A percentile compares a stretch with the other conserved stretches of the same genome.
These are phyloP conservation scores for Pichia sp. DNA, from an alignment of 1,139 yeast species.

Conservation along the genomic window DNA sequence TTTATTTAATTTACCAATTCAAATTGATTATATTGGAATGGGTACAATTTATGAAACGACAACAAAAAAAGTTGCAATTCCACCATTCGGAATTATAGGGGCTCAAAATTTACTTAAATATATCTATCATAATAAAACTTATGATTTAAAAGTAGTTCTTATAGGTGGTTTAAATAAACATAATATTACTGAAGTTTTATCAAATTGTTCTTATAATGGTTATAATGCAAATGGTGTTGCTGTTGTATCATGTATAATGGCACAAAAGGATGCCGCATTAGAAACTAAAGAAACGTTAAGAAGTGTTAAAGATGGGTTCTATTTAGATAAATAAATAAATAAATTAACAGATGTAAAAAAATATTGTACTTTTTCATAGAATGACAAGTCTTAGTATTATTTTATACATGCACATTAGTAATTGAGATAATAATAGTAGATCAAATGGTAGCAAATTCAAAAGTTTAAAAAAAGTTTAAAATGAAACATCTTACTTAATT, in stretches of 20 bases:
- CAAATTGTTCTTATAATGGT: slow-evolving; percentile 43
- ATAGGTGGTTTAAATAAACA: slow-evolving; percentile 80
- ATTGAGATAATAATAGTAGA: no score
- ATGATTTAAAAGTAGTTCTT: slow-evolving; percentile 54
- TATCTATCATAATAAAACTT: slow-evolving; percentile 34
- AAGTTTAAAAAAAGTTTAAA: no score
- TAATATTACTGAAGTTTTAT: slow-evolving; percentile 56
- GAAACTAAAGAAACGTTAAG: slow-evolving; percentile 7
- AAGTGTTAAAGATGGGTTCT: slow-evolving; percentile 8
- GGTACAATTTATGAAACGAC: slow-evolving; percentile 75
- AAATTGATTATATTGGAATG: slow-evolving; percentile 69
- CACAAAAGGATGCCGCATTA: slow-evolving; percentile 46
- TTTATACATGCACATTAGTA: no score
- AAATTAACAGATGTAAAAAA: no score
- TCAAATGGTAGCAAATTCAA: no score
- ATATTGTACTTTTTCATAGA: no score
- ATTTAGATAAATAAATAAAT: no score
- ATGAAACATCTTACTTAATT: no score
- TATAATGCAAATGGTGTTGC: slow-evolving; percentile 70
- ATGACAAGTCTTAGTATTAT: no score
- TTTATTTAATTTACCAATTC: slow-evolving; percentile 45
- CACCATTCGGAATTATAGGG: slow-evolving; percentile 64
- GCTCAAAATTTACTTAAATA: slow-evolving; percentile 48
- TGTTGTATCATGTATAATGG: slow-evolving; percentile 83
- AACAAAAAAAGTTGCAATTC: slow-evolving; percentile 53